Conservation (phyloP, 768 basidiomycete genomes). For the Pilatotrama ljubarskyi region DNA sequence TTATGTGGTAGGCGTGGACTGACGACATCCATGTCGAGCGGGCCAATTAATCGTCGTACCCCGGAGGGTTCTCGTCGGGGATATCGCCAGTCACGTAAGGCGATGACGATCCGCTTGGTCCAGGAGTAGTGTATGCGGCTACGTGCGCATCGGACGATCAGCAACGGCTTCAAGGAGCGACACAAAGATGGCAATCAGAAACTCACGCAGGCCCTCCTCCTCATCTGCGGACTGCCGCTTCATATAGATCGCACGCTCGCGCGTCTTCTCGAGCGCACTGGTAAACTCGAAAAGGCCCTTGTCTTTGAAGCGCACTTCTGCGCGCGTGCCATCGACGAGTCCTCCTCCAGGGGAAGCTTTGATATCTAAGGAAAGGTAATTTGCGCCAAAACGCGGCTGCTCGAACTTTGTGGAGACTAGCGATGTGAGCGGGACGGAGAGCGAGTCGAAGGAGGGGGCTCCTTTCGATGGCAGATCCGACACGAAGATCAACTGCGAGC, state of each 20-base stretch:
- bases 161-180: background rate
- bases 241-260: conserved; percentile 77
- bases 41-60: conserved; percentile 27
- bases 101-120: conserved; percentile 17
- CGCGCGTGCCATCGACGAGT: conserved; percentile 59
- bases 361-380: conserved; percentile 66
- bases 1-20: background rate
- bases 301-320: conserved; percentile 68
- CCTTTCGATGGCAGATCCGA: conserved; percentile 15
- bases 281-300: conserved; percentile 74
- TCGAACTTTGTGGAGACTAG: conserved; percentile 72
- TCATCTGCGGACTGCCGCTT: conserved; percentile 57
- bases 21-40: background rate
- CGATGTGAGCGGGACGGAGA: conserved; percentile 59
- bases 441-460: conserved; percentile 37
- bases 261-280: conserved; percentile 70
- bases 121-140: conserved; percentile 24
- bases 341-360: conserved; percentile 69
- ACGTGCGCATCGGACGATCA: background rate
- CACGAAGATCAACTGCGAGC: conserved; percentile 61
- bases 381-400: conserved; percentile 71
- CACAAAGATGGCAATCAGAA: background rate
- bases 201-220: conserved; percentile 64
- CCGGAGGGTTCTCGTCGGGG: conserved; percentile 30
- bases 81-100: conserved; percentile 12